Evolutionary conservation across 768 basidiomycete species (phyloP), one percentile per base, ranked within the genome.

Genomic region (Auricularia heimuer): DNA sequence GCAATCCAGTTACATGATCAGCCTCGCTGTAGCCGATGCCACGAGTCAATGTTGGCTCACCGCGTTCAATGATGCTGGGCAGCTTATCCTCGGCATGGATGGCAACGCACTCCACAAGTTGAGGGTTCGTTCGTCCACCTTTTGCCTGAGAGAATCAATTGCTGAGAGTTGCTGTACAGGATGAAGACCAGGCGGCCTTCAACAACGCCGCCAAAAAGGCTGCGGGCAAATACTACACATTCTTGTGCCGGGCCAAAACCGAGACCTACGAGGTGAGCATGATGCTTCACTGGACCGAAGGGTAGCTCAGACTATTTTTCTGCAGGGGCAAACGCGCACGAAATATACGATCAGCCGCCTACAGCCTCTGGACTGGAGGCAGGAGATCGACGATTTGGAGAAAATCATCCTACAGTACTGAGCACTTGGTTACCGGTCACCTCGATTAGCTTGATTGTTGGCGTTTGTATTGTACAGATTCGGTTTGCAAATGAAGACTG

Each of bases 31-130:
- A 2, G 84, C 92, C n/a, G 97, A 99, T 74, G 84, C 87, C 77
- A 90, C 92, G 18, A 87, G 86, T 24, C 92, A 95, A 74, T 82
- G 86, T 18, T 98, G 96, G 96, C 78, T 98, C 56, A 91, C 92
- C 67, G 93, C 90, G 3, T 99, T 99, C 81, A 96, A 99, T 73
- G 96, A 98, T 4, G 85, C 89, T 39, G 97, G 94, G 3, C 74
- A 85, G 63, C 77, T 79, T 3, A 75, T 99, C 16, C 87, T 98
- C 67, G 89, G 85, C 34, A 87, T 85, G 77, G 76, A 83, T 37
- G 96, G 92, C 11, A 84, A 94, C 69, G 87, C 94, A 14, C 73
- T 98, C 54, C 75, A 87, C 64, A 81, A 79, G n/a, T 79, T 94
- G 67, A 90, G 83, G 80, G 92, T 90, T 62, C 45, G 69, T 62